Base-by-base conservation (phyloP, 116 monocot species). In the Zostera marina region DNA sequence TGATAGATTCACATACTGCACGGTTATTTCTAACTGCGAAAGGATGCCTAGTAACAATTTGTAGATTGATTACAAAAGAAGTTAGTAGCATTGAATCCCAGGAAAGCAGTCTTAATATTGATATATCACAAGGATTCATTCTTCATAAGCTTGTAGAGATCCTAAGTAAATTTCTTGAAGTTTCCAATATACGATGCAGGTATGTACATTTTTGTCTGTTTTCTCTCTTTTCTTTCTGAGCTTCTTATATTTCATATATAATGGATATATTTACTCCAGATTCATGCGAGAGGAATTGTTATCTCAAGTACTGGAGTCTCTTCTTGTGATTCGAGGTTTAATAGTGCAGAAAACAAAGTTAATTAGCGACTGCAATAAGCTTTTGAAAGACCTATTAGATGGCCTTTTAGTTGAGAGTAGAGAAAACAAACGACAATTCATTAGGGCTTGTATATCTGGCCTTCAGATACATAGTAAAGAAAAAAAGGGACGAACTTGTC, bases 261-360 rank as follows among this genome's bases (percentile, higher is more conserved):
- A 61, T 43, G 24, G 25, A 5, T 41, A 11, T 24, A 19, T n/a
- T 23, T 62, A 55, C 47, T 11, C 19, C 55, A 98, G 96, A 67
- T 98, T 98, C 63, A 89, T 98, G 83, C 71, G 63, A 42, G 76
- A 89, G 58, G 83, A 89, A 58, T 67, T 98, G 43, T 62, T 98
- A 53, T 85, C 96, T 57, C 71, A 82, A 74, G 53, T 98, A 7
- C 78, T 98, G 19, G 96, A 98, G 62, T 80, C 96, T 63, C 78
- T 83, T 61, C 77, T 89, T 66, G 75, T 98, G 32, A 82, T 98
- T 72, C 75, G 90, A 68, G 96, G 96, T n/a, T 59, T 98, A 38
- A 81, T 98, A 64, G 82, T 98, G 25, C 96, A 98, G 71, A 98
- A 98, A 70, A 98, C 96, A 56, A 98, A 98, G 64, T 66, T 98